These are phyloP conservation scores for Glycine latifolia DNA, from an alignment of 306 rosid species.

Conservation along the genomic window DNA sequence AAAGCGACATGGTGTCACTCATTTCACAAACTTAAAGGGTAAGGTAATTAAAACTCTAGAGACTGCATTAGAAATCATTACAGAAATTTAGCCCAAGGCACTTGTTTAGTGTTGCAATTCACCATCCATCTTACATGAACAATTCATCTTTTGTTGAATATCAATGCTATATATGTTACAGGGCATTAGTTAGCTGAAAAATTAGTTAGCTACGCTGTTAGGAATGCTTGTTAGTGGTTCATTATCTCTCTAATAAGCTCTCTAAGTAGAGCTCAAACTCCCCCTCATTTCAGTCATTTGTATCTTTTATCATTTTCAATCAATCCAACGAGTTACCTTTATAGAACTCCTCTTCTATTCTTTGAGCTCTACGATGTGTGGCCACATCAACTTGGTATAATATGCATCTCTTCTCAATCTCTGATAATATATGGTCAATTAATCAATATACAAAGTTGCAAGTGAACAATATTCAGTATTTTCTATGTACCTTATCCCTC, in stretches of 20 bases:
- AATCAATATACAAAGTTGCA: constrained; percentile 17
- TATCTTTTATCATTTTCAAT: background rate
- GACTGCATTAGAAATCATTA: constrained; percentile 25
- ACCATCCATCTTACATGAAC: background rate
- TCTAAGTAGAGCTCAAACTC: background rate
- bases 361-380: background rate
- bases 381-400: background rate
- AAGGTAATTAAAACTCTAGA: background rate
- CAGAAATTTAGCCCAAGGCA: background rate
- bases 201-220: too few relatives aligned
- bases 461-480: constrained; percentile 43
- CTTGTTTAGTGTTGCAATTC: background rate
- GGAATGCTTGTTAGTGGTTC: background rate
- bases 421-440: background rate
- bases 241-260: background rate
- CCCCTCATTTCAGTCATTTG: background rate
- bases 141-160: constrained; percentile 4
- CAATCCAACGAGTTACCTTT: background rate
- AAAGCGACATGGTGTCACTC: background rate
- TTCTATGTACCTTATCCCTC: background rate
- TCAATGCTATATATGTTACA: constrained; percentile 36
- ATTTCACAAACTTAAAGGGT: background rate
- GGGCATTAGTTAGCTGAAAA: background rate
- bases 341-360: too few relatives aligned
- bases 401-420: background rate